Conservation (phyloP, 208 protist species). For the Novymonas esmeraldas region DNA sequence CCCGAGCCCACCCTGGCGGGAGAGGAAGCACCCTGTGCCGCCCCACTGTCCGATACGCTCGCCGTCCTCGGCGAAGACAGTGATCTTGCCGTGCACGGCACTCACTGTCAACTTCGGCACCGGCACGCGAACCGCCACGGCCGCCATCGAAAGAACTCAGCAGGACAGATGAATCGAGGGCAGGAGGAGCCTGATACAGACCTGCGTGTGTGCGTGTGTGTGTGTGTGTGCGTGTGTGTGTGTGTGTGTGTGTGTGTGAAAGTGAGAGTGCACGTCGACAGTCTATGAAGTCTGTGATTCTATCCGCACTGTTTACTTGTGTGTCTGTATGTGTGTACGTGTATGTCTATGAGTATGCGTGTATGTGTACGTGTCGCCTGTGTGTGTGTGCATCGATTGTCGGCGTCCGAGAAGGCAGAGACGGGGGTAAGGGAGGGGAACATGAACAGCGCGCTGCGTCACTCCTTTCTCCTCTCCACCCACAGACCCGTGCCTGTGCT, state of each 20-base stretch:
- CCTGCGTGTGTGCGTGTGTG: background rate
- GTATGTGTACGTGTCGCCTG: background rate
- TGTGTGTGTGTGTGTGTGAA: background rate
- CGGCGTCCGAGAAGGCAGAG: no score
- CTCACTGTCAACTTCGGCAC: slow-evolving; percentile 67
- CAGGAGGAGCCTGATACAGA: no score
- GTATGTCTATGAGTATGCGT: background rate
- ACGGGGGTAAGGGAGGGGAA: no score
- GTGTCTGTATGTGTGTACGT: background rate
- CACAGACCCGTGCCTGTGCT: no score
- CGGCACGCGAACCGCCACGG: slow-evolving; percentile 16
- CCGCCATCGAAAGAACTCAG: slow-evolving; percentile 18
- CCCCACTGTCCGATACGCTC: slow-evolving; percentile 81
- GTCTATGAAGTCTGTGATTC: no score
- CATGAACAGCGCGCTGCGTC: no score
- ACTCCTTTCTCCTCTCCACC: no score
- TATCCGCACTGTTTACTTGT: no score
- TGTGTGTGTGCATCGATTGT: no score
- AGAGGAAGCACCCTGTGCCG: slow-evolving; percentile 88
- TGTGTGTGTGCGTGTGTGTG: background rate
- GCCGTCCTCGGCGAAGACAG: slow-evolving; percentile 58
- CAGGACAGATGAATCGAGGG: background rate
- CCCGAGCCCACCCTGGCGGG: slow-evolving; percentile 57
- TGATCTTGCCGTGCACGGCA: slow-evolving; percentile 63
- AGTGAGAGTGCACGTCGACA: background rate